phyloP scores from a whole-genome alignment of 2,329 filamentous ascomycete genomes.

The Tothia fuscella region DNA sequence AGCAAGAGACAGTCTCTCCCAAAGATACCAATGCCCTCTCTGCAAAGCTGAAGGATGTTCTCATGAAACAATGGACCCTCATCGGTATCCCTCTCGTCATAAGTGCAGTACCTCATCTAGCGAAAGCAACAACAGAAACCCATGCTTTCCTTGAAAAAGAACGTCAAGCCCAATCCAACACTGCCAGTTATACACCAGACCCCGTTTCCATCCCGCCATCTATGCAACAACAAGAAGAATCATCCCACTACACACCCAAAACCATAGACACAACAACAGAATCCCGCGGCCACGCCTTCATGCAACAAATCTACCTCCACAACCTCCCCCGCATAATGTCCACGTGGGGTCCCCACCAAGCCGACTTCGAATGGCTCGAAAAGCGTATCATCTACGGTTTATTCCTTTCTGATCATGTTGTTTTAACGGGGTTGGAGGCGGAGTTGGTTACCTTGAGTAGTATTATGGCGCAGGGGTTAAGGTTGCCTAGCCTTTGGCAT shows the following conservation, averaged over 20 bases:
- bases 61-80: constrained; percentile 1
- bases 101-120: background rate
- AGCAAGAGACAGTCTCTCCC: background rate
- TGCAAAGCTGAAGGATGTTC: background rate
- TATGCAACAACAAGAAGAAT: background rate
- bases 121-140: background rate
- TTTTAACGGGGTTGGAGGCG: background rate
- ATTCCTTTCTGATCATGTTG: background rate
- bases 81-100: background rate
- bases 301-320: background rate
- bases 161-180: background rate
- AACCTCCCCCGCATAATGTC: background rate
- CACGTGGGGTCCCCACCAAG: background rate
- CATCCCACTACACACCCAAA: background rate
- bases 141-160: background rate
- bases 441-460: background rate
- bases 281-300: background rate
- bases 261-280: background rate
- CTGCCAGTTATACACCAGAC: no score
- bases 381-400: background rate
- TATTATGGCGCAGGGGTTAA: background rate
- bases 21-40: background rate
- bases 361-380: constrained; percentile 1
- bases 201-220: background rate
- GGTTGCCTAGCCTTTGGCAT: background rate